Base-by-base conservation (phyloP, 768 basidiomycete genomes). In the Russula griseocarnosa region DNA sequence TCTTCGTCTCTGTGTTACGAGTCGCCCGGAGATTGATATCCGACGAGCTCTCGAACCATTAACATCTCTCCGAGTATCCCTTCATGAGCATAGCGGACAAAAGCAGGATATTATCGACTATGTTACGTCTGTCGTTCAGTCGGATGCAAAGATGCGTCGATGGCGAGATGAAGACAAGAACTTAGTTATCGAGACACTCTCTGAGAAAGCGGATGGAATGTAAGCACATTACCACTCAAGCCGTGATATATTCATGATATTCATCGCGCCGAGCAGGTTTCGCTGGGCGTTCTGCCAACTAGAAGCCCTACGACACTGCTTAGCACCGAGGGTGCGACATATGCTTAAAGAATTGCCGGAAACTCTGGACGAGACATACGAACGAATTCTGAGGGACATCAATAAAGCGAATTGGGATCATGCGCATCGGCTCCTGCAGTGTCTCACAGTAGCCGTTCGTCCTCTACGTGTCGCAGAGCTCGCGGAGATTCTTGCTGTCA, bases 21-120 rank as follows among this genome's bases (percentile, higher is more conserved):
- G 55, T 44, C 55, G 55, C 9, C 55, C 55, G 4, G 55, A 56
- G 10, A 28, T 56, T 18, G 55, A 56, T 11, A 56, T 56, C 22
- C 18, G 40, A 56, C 28, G 10, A n/a, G 18, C 18, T n/a, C 55
- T 56, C 11, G 55, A 56, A 18, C 55, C 38, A 1, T 30, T 42
- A 18, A 56, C 55, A 28, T n/a, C 55, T 0, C 18, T 2, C 11
- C 40, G 18, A 4, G 40, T 56, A 6, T 56, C 55, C 2, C 40
- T 56, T 13, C 55, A 57, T 9, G 28, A 57, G 11, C 55, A 57
- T 46, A 46, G 18, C 24, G 55, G 55, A 46, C 55, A 57, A 46
- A 57, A 46, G 28, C 6, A 57, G 13, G 42, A 57, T 22, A 57
- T 57, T 9, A 9, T 57, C 20, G n/a, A 44, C 5, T 57, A 57